phyloP scores from a whole-genome alignment of 495 filamentous ascomycete genomes.

The Niebla homalea region DNA sequence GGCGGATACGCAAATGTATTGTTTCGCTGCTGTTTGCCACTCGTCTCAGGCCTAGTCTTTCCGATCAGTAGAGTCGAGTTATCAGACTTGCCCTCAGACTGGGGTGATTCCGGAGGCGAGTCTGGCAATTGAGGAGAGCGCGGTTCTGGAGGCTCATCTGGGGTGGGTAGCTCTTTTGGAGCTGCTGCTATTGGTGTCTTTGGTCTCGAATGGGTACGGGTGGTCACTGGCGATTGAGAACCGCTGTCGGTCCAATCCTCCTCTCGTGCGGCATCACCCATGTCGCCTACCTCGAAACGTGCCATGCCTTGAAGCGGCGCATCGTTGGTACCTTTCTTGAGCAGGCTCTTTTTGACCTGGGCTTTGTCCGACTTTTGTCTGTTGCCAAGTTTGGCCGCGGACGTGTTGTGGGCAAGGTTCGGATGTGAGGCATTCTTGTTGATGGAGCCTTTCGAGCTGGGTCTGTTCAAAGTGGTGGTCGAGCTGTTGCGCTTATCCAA shows the following conservation, averaged over 20 bases:
- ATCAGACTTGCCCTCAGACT: background rate
- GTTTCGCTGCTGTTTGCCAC: background rate
- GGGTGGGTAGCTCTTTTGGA: constrained; percentile 12
- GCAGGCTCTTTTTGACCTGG: constrained; percentile 9
- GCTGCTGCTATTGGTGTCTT: constrained; percentile 4
- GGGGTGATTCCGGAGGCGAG: constrained; percentile 16
- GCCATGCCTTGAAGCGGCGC: constrained; percentile 5
- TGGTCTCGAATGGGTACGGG: constrained; percentile 6
- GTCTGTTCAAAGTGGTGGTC: constrained; percentile 6
- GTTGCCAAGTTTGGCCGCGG: constrained; percentile 11
- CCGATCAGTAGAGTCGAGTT: background rate
- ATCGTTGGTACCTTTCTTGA: constrained; percentile 9
- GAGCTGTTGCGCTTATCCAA: constrained; percentile 14
- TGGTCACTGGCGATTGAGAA: constrained; percentile 14
- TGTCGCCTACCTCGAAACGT: constrained; percentile 13
- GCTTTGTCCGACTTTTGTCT: constrained; percentile 9
- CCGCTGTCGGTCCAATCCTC: constrained; percentile 17
- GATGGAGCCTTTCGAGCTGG: constrained; percentile 12
- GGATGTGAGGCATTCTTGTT: constrained; percentile 14
- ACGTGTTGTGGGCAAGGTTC: constrained; percentile 5
- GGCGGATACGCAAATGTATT: constrained; percentile 7
- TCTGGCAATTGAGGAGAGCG: constrained; percentile 9
- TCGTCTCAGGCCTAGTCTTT: background rate
- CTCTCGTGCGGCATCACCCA: constrained; percentile 13
- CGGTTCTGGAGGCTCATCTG: constrained; percentile 14